Evolutionary conservation across 176 grass and related monocot species (phyloP).

Genomic region (Thalia dealbata): DNA sequence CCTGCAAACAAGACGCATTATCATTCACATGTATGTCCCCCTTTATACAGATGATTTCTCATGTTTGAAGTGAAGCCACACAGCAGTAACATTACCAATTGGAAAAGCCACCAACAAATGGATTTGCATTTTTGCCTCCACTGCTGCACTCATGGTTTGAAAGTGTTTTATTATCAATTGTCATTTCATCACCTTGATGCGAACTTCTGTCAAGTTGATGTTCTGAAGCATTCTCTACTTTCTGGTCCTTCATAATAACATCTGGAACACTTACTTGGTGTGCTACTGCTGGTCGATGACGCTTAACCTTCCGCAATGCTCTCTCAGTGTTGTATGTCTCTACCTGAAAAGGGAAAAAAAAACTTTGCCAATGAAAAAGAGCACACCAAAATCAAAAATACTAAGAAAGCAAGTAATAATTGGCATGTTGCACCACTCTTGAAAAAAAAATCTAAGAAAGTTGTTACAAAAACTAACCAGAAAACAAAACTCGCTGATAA

Average conservation of each 20-base stretch:
- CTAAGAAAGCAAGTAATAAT: not conserved
- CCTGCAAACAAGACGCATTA: not conserved
- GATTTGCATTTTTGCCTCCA: slow-evolving; percentile 38
- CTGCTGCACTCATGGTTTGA: slow-evolving; percentile 16
- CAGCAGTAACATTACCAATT: slow-evolving; percentile 52
- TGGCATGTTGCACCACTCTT: not conserved
- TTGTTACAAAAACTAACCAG: not conserved
- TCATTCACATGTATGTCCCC: not conserved
- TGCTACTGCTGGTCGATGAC: slow-evolving; percentile 22
- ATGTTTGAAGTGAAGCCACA: not conserved
- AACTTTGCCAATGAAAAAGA: not conserved
- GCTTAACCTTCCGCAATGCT: slow-evolving; percentile 74
- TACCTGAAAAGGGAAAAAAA: slow-evolving; percentile 34
- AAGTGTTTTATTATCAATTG: slow-evolving; percentile 30
- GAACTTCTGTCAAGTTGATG: slow-evolving; percentile 32
- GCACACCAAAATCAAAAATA: not conserved
- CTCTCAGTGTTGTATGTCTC: slow-evolving; percentile 48
- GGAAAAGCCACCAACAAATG: slow-evolving; percentile 45
- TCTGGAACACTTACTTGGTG: slow-evolving; percentile 36
- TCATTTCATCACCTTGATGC: slow-evolving; percentile 31
- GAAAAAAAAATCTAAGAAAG: not conserved
- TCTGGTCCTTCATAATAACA: slow-evolving; percentile 38
- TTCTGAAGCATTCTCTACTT: slow-evolving; percentile 12
- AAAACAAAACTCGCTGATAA: not conserved
- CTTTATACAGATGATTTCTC: not conserved